phyloP scores from a whole-genome alignment of 176 grass and related monocot species.

The Areca catechu region DNA sequence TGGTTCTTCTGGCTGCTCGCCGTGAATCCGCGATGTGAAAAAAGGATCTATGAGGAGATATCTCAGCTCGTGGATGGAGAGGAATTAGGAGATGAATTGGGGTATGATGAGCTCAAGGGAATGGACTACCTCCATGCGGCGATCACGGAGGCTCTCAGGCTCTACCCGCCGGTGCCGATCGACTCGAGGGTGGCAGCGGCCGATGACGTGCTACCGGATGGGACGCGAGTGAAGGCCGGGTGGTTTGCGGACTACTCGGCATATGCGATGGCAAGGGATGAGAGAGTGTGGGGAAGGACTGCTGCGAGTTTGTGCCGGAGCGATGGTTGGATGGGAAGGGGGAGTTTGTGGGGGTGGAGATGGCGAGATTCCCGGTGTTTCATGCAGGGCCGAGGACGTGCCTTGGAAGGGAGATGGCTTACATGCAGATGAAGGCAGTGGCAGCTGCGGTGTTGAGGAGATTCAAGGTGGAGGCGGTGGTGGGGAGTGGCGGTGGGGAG shows the following conservation, averaged over 20 bases:
- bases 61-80: constrained; percentile 6
- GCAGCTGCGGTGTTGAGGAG: constrained; percentile 30
- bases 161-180: constrained; percentile 73
- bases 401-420: constrained; percentile 64
- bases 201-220: constrained; percentile 51
- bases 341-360: constrained; percentile 30
- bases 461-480: constrained; percentile 27
- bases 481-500: constrained; percentile 7
- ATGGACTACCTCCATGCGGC: constrained; percentile 57
- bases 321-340: constrained; percentile 38
- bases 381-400: constrained; percentile 45
- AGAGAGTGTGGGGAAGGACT: constrained; percentile 35
- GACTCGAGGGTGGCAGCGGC: constrained; percentile 31
- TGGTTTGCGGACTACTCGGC: constrained; percentile 48
- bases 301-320: constrained; percentile 34
- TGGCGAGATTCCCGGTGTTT: constrained; percentile 43
- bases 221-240: constrained; percentile 44
- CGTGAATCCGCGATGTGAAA: constrained; percentile 31
- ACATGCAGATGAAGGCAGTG: constrained; percentile 68
- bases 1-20: constrained; percentile 79
- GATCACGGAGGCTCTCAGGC: constrained; percentile 54
- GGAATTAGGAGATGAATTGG: background rate
- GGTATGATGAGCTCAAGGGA: constrained; percentile 27
- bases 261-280: constrained; percentile 64
- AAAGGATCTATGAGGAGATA: constrained; percentile 32